These are phyloP conservation scores for Gigaspora rosea DNA, from an alignment of 192 early-diverging fungal genomes.

Conservation along the genomic window DNA sequence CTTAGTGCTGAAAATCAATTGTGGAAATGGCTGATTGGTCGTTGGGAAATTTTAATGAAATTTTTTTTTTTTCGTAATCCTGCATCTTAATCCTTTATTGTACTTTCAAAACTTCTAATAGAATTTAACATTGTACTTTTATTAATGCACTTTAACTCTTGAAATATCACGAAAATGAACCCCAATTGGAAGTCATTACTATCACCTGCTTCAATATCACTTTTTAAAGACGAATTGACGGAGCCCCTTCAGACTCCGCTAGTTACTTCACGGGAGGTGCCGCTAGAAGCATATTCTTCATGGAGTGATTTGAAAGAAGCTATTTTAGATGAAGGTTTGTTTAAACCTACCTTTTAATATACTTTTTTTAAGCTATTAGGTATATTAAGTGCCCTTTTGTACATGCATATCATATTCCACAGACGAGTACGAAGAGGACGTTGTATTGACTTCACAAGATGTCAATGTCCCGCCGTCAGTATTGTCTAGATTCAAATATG, in stretches of 20 bases:
- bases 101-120: too few species aligned
- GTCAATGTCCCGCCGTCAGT: background rate
- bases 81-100: too few species aligned
- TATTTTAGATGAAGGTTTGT: background rate
- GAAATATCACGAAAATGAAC: background rate
- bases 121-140: too few species aligned
- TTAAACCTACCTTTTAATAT: background rate
- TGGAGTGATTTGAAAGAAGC: conserved; percentile 15
- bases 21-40: too few species aligned
- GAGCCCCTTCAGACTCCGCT: background rate
- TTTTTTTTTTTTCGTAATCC: too few species aligned
- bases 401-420: background rate
- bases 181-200: conserved; percentile 1
- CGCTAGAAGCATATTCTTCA: conserved; percentile 9
- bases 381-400: background rate
- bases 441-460: conserved; percentile 1
- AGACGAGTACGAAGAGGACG: conserved; percentile 3
- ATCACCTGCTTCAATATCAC: background rate
- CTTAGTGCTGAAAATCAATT: too few species aligned
- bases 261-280: background rate
- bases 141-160: too few species aligned
- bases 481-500: background rate
- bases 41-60: too few species aligned
- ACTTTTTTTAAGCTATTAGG: background rate
- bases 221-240: conserved; percentile 15